Evolutionary conservation across 2,329 filamentous ascomycete genomes (phyloP).

Genomic region (Dendrostoma leiphaemia): DNA sequence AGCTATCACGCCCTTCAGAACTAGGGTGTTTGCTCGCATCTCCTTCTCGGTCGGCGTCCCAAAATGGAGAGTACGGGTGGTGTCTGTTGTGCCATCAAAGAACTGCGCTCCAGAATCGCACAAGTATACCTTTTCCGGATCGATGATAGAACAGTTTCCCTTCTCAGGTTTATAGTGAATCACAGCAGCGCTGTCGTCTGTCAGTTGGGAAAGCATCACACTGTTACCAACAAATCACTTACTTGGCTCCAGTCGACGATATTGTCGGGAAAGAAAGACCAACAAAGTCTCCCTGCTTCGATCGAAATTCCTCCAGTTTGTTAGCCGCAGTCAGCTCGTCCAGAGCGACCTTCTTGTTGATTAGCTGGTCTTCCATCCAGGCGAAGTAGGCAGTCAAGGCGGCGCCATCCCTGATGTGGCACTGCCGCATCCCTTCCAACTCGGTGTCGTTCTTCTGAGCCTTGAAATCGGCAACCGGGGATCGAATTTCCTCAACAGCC

Average conservation of each 20-base stretch:
- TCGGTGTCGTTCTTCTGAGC: slow-evolving; percentile 91
- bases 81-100: slow-evolving; percentile 92
- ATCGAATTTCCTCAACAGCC: slow-evolving; percentile 81
- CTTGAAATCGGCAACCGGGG: slow-evolving; percentile 86
- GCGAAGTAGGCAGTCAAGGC: slow-evolving; percentile 91
- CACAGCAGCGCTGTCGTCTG: slow-evolving; percentile 73
- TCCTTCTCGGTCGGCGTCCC: slow-evolving; percentile 80
- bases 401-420: slow-evolving; percentile 90
- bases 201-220: background rate
- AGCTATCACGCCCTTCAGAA: slow-evolving; percentile 90
- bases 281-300: slow-evolving; percentile 70
- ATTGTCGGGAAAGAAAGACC: slow-evolving; percentile 95
- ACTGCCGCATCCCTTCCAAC: slow-evolving; percentile 87
- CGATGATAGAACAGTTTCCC: slow-evolving; percentile 77
- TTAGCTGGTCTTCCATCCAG: slow-evolving; percentile 88
- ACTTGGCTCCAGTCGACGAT: slow-evolving; percentile 83
- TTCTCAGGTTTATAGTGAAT: slow-evolving; percentile 94
- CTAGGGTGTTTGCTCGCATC: slow-evolving; percentile 86
- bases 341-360: slow-evolving; percentile 67
- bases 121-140: slow-evolving; percentile 83
- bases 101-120: slow-evolving; percentile 99
- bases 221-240: slow-evolving; percentile 28
- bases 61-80: slow-evolving; percentile 90
- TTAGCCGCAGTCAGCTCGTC: slow-evolving; percentile 93
- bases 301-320: slow-evolving; percentile 76